A percentile compares a stretch with the other conserved stretches of the same genome.
phyloP scores from a whole-genome alignment of 2,329 filamentous ascomycete genomes.

The Xylaria sp. region DNA sequence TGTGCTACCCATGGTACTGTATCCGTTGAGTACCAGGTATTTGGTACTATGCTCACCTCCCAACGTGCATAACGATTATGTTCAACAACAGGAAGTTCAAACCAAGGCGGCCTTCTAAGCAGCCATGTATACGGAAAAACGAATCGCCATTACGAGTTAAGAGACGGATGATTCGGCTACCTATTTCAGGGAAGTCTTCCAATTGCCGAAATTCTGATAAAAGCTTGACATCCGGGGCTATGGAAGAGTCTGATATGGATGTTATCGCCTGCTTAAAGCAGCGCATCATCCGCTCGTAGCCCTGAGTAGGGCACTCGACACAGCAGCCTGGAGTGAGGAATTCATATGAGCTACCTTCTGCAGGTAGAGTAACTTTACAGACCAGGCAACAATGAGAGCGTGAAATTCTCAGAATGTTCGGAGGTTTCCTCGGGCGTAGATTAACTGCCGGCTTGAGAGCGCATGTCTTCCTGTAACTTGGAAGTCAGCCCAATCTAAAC shows the following conservation, averaged over 20 bases:
- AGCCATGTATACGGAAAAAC: no score
- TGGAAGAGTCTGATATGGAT: neutral
- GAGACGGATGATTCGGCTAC: neutral
- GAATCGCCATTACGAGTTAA: no score
- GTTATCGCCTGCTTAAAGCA: neutral
- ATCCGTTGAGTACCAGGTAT: no score
- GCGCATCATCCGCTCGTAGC: neutral
- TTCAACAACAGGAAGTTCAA: no score
- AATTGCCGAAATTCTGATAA: neutral
- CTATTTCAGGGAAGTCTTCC: no score
- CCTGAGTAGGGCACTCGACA: neutral
- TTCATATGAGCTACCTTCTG: neutral
- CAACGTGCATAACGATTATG: no score
- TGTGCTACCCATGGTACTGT: no score
- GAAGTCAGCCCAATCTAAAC: neutral
- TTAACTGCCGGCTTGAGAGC: conserved; percentile 15
- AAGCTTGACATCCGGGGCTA: neutral
- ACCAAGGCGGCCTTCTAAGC: no score
- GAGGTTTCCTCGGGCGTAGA: conserved; percentile 13
- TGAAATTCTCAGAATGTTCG: neutral
- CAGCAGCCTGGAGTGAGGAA: neutral
- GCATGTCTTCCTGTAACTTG: neutral
- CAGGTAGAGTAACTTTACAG: neutral
- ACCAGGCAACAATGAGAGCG: neutral
- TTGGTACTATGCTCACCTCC: no score